Conservation (phyloP, 257 asterid genomes). For the Lycium ferocissimum region DNA sequence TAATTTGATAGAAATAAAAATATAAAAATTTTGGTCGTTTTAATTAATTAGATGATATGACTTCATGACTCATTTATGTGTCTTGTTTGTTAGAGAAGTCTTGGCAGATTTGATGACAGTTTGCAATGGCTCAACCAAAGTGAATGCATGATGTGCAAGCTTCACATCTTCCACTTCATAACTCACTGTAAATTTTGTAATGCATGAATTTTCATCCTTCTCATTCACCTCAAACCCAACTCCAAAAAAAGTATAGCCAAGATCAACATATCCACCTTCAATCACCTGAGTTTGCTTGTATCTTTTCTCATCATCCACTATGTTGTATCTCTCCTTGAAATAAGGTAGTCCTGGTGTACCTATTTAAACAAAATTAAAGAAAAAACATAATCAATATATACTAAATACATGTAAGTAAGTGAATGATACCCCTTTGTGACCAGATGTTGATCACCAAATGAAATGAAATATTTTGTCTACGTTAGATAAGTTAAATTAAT, state of each 20-base stretch:
- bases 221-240: neutral
- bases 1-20: neutral
- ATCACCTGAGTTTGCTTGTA: conserved; percentile 21
- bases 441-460: neutral
- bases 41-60: neutral
- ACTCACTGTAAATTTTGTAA: conserved; percentile 23
- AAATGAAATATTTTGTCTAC: neutral
- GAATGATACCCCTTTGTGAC: neutral
- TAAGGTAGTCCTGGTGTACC: conserved; percentile 30
- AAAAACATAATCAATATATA: neutral
- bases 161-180: conserved; percentile 28
- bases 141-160: conserved; percentile 21
- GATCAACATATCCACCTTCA: conserved; percentile 28
- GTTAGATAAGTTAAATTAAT: neutral
- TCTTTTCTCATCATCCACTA: conserved; percentile 16
- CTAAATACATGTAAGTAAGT: neutral
- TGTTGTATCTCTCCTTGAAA: conserved; percentile 24
- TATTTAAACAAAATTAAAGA: neutral
- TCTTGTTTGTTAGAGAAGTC: neutral
- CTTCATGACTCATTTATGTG: neutral
- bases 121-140: conserved; percentile 8
- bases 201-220: conserved; percentile 22
- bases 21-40: neutral
- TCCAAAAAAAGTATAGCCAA: neutral
- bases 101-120: neutral